Percentiles rank a stretch among this genome's conserved stretches.
These are phyloP conservation scores for Triticum timopheevii DNA, from an alignment of 176 grass and related monocot genomes.

Conservation along the genomic window DNA sequence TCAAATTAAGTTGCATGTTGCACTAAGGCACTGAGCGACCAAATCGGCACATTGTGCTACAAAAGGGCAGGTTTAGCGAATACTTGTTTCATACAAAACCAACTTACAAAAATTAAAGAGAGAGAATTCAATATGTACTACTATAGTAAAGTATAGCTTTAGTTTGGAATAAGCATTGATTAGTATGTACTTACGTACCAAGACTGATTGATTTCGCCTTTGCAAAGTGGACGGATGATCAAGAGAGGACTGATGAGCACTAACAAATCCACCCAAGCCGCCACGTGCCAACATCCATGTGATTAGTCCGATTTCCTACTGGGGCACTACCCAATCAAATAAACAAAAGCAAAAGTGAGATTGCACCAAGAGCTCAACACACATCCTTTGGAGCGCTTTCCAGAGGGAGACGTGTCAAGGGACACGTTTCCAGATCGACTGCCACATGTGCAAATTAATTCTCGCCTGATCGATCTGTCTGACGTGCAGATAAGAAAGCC, in stretches of 20 bases:
- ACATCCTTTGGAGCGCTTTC: neutral
- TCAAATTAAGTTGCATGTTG: neutral
- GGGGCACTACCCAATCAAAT: too few species aligned
- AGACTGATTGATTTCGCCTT: neutral
- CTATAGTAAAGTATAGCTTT: neutral
- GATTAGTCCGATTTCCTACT: neutral
- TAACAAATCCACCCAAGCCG: neutral
- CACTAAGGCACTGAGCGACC: neutral
- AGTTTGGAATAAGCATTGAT: neutral
- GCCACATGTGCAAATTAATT: slow-evolving; percentile 6
- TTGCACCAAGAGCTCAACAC: neutral
- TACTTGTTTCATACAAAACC: neutral
- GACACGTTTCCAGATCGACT: slow-evolving; percentile 3
- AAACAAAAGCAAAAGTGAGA: neutral
- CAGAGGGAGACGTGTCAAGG: too few species aligned
- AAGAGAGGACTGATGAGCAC: neutral
- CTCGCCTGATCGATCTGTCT: neutral
- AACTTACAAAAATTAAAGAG: neutral
- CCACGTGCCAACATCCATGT: neutral
- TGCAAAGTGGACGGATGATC: neutral
- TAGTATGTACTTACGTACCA: too few species aligned
- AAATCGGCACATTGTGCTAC: neutral
- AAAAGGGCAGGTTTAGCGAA: neutral
- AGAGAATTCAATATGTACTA: neutral
- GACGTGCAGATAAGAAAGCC: neutral